Evolutionary conservation across 805 yeast genomes (phyloP).

Genomic region (Babjeviella inositovora): DNA sequence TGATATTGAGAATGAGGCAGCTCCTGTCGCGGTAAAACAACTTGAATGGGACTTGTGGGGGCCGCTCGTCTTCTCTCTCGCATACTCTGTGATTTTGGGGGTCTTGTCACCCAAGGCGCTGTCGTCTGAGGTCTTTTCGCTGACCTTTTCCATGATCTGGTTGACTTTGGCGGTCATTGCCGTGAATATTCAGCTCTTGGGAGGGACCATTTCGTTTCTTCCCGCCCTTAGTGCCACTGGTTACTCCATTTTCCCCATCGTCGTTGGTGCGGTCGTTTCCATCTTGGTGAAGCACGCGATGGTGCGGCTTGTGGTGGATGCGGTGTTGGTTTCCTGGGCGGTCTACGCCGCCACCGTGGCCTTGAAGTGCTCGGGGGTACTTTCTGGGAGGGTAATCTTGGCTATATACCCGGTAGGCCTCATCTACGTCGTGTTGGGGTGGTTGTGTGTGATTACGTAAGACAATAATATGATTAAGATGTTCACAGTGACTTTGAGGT

Average conservation of each 20-base stretch:
- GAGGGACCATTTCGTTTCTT: conserved; percentile 46
- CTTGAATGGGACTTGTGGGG: conserved; percentile 62
- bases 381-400: conserved; percentile 40
- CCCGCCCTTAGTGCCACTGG: conserved; percentile 59
- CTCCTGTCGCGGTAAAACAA: too few relatives aligned
- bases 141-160: conserved; percentile 52
- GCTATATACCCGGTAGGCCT: conserved; percentile 55
- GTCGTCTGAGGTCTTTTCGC: conserved; percentile 42
- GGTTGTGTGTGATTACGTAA: conserved; percentile 49
- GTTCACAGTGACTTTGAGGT: background rate
- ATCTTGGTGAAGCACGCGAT: conserved; percentile 29
- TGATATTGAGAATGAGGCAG: too few relatives aligned
- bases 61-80: conserved; percentile 45
- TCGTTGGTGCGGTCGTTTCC: conserved; percentile 32
- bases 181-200: conserved; percentile 45
- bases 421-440: conserved; percentile 43
- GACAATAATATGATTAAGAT: conserved; percentile 3
- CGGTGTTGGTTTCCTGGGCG: conserved; percentile 41
- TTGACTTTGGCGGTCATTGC: conserved; percentile 43
- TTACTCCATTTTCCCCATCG: conserved; percentile 52
- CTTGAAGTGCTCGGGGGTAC: conserved; percentile 44
- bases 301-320: conserved; percentile 28
- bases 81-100: conserved; percentile 34
- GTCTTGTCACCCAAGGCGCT: conserved; percentile 18
- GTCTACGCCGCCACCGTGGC: conserved; percentile 46